phyloP scores from a whole-genome alignment of 139 green algal species.

The Chlamydomonas schloesseri region DNA sequence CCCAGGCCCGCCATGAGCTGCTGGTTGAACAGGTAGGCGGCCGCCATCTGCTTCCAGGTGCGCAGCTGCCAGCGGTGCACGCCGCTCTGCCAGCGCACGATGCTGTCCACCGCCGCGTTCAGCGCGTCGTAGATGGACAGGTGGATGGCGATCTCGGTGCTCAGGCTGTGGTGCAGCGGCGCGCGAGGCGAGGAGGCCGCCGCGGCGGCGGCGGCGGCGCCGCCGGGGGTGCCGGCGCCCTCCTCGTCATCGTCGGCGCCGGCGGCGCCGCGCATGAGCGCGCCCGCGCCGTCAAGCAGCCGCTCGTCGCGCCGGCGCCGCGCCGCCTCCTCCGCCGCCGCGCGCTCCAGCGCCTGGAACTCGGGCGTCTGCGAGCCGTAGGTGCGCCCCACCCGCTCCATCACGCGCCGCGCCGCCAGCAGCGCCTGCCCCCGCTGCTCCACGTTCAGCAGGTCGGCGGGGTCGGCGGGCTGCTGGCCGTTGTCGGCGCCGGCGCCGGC shows the following conservation, averaged over 20 bases:
- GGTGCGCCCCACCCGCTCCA: conserved; percentile 23
- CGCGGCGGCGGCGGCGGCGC: no score
- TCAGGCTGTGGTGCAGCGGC: conserved; percentile 15
- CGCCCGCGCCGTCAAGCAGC: no score
- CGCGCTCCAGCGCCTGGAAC: conserved; percentile 12
- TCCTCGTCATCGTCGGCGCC: background rate
- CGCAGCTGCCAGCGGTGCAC: conserved; percentile 48
- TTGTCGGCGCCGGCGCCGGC: background rate
- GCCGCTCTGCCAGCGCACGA: conserved; percentile 42
- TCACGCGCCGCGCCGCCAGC: conserved; percentile 1
- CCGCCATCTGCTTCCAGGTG: conserved; percentile 35
- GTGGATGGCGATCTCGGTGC: conserved; percentile 38
- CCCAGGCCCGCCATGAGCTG: conserved; percentile 45
- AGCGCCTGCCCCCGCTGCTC: conserved; percentile 6
- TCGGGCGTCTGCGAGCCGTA: conserved; percentile 2
- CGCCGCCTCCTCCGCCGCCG: background rate
- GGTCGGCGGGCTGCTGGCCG: background rate
- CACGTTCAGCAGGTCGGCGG: no score
- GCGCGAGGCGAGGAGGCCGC: background rate
- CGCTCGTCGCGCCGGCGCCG: background rate
- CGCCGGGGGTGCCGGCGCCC: background rate
- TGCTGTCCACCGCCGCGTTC: conserved; percentile 2
- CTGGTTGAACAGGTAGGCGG: conserved; percentile 47
- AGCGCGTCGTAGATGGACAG: conserved; percentile 43
- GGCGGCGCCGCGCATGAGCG: no score